Percentiles rank a stretch among this genome's conserved stretches.
Conservation (phyloP, 805 yeast species). For the Starmera caribaea region DNA sequence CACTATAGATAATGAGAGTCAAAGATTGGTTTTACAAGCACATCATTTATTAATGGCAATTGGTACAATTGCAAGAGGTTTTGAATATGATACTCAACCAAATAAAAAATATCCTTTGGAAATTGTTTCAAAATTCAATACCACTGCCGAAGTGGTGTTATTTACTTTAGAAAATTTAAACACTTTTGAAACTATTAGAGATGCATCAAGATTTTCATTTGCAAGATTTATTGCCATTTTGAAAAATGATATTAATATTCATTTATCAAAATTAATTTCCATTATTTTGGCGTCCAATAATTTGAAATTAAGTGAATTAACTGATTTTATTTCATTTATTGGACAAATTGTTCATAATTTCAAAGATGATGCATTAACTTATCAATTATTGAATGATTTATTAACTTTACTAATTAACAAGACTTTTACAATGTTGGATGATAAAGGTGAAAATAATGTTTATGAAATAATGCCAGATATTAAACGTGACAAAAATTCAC, state of each 20-base stretch:
- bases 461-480: conserved; percentile 43
- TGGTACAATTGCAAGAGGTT: conserved; percentile 85
- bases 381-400: conserved; percentile 63
- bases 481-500: conserved; percentile 48
- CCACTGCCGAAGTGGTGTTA: conserved; percentile 72
- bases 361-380: conserved; percentile 55
- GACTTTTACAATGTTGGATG: conserved; percentile 41
- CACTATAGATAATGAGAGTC: conserved; percentile 21
- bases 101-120: conserved; percentile 25
- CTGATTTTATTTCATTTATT: conserved; percentile 75
- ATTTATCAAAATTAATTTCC: conserved; percentile 63
- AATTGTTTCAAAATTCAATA: conserved; percentile 41
- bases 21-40: conserved; percentile 52
- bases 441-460: conserved; percentile 30
- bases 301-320: conserved; percentile 54
- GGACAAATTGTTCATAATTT: conserved; percentile 83
- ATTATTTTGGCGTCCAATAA: conserved; percentile 49
- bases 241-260: conserved; percentile 37
- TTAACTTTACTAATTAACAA: conserved; percentile 66
- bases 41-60: conserved; percentile 85
- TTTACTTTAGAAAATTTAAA: conserved; percentile 75
- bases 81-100: conserved; percentile 29
- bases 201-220: conserved; percentile 78
- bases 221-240: conserved; percentile 79
- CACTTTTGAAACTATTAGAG: conserved; percentile 62